A percentile compares a stretch with the other conserved stretches of the same genome.
Conservation (phyloP, 768 basidiomycete genomes). For the Nidularia pulvinata region DNA sequence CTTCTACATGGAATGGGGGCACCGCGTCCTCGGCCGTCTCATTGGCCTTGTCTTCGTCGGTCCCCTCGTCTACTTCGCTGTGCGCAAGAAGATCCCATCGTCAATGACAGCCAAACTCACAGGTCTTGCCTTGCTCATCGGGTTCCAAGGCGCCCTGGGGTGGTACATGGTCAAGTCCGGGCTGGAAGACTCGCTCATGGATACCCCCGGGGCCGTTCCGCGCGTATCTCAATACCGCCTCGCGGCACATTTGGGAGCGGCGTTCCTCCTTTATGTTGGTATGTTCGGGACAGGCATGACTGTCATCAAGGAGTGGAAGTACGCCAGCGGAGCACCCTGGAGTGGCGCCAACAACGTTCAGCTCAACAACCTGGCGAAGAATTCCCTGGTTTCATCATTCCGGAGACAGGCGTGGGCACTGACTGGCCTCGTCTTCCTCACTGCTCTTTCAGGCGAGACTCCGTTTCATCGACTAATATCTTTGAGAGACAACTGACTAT, state of each 20-base stretch:
- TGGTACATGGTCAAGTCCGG: constrained; percentile 99
- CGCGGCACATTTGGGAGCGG: constrained; percentile 92
- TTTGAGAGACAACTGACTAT: neutral
- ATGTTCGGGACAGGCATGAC: constrained; percentile 85
- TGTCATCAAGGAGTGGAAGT: constrained; percentile 80
- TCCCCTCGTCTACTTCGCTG: constrained; percentile 80
- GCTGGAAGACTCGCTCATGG: constrained; percentile 79
- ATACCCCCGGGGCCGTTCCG: constrained; percentile 82
- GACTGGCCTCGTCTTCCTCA: constrained; percentile 83
- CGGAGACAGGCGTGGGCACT: constrained; percentile 57
- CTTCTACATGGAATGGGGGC: constrained; percentile 98
- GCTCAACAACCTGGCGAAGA: constrained; percentile 42
- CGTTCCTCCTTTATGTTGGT: constrained; percentile 89
- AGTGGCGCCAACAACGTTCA: constrained; percentile 36
- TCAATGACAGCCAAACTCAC: constrained; percentile 63
- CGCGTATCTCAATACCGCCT: constrained; percentile 97
- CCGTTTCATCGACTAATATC: neutral
- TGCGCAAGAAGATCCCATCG: constrained; percentile 66
- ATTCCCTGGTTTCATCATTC: constrained; percentile 59
- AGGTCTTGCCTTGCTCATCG: constrained; percentile 80
- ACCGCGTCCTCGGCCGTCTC: constrained; percentile 90
- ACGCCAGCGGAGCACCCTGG: constrained; percentile 55
- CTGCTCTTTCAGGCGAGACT: constrained; percentile 83
- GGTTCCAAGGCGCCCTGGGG: constrained; percentile 88
- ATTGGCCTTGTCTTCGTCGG: constrained; percentile 83